Evolutionary conservation across 345 rosid genomes (phyloP), one percentile per base, ranked within the genome.

Genomic region (Citrus maxima): DNA sequence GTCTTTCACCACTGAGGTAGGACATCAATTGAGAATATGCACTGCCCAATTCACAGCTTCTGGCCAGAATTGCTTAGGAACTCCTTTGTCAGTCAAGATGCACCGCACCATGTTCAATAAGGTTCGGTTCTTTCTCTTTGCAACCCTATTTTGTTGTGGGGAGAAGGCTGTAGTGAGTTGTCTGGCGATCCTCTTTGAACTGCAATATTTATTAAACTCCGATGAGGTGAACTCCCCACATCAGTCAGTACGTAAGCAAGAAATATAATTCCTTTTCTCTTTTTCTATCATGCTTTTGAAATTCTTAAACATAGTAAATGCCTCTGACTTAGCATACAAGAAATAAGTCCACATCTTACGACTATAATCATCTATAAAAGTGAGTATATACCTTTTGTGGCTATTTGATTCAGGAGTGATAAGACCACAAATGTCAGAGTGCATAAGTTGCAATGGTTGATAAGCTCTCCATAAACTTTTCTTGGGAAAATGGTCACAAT

Each of bases 321-420:
- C 67, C 21, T 61, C 1, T 25, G 10, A 61, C 27, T 61, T 61
- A 12, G 4, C 18, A 4, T 10, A 2, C 7, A 61, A 61, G 6
- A 72, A 28, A 19, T 72, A 65, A 10, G 66, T 40, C 61, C 60
- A 70, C 10, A 22, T 9, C 19, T 77, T 70, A 2, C 27, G n/a
- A 70, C 59, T 58, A 27, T 9, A 78, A 27, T 78, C 70, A 78
- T 78, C 75, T 70, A 19, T 75, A 56, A 63, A 75, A 40, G 38
- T 75, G 64, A 75, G 0, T 24, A 75, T 0, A 5, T 60, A 25
- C 16, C 4, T 8, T 5, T 60, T 60, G 6, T 24, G 27, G 16
- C 65, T 60, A 1, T 60, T 75, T 22, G 60, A 75, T 4, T 22
- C 21, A 6, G 70, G 78, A 14, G 4, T 74, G 10, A 75, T 40